Evolutionary conservation across 2,329 filamentous ascomycete genomes (phyloP).

Genomic region (Xylaria sp.): DNA sequence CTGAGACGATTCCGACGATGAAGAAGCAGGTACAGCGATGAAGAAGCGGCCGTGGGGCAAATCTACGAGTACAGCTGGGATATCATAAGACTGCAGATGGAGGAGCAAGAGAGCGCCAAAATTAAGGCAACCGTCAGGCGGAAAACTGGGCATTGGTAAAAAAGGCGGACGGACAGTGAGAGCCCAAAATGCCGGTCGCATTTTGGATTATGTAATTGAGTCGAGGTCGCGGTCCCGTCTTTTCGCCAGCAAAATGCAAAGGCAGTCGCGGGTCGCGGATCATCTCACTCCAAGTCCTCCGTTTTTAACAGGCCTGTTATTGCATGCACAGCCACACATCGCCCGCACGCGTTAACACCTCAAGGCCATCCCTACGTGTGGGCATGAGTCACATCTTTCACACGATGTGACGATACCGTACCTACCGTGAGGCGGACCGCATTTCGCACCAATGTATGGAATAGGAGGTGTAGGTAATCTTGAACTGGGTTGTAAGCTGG

Average conservation of each 20-base stretch:
- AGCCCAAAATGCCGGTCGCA: not conserved
- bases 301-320: not conserved
- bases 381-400: not conserved
- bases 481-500: too few relatives aligned
- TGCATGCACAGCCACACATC: not conserved
- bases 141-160: constrained; percentile 5
- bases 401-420: too few relatives aligned
- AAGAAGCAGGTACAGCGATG: constrained; percentile 2
- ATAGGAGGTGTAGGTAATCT: too few relatives aligned
- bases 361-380: not conserved
- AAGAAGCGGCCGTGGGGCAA: constrained; percentile 3
- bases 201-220: not conserved
- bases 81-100: not conserved
- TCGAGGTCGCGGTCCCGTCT: too few relatives aligned
- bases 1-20: not conserved
- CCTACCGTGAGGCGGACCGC: too few relatives aligned
- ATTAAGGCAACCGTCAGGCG: constrained; percentile 24
- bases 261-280: not conserved
- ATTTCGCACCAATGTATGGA: too few relatives aligned
- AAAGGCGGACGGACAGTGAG: constrained; percentile 12
- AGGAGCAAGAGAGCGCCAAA: constrained; percentile 13
- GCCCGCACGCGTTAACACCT: not conserved
- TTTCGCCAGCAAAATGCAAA: too few relatives aligned
- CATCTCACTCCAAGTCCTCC: not conserved
- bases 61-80: not conserved